Base-by-base conservation (phyloP, 139 green algal species). In the Chlamydomonas sp. region DNA sequence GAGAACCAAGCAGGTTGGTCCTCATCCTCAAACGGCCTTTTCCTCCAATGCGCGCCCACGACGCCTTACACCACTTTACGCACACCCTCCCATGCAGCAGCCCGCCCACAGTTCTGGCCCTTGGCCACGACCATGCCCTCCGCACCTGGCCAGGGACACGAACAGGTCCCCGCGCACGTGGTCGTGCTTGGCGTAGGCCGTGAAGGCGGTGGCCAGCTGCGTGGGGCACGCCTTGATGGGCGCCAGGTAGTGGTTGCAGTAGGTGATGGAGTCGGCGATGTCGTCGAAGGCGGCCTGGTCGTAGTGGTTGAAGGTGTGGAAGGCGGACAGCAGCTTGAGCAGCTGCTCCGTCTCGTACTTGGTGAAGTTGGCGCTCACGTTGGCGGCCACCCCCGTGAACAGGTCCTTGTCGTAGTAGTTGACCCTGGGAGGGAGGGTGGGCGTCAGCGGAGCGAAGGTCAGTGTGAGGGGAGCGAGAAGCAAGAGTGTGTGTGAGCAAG, bases 191-290 rank as follows among this genome's bases (percentile, higher is more conserved):
- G 84, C 81, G 78, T 85, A 93, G 1, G 79, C 87, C 1, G 87
- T 74, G n/a, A 93, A 89, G 2, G 84, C 90, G 10, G 49, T 79
- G 8, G 77, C 77, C 7, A 92, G 77, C 77, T 89, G 63, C 14
- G 60, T 5, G 2, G 77, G 78, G 14, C 71, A 85, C 63, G 66
- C 60, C 80, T 90, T 88, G 68, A 91, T 79, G 81, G 90, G 88
- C 5, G 90, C 88, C 77, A 93, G 85, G 88, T 93, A 93, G 88
- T 93, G 88, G 88, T 93, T 93, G 84, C 84, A 90, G 81, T 93
- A 93, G 14, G 90, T 89, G 78, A 93, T 91, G 66, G 77, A 90
- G 85, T 93, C 90, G 15, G 87, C 90, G 59, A 93, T 87, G 81
- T 93, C 90, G 61, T 93, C 90, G 20, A 86, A 90, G 15, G 90